These are phyloP conservation scores for Ampelomyces quisqualis DNA, from an alignment of 2,329 filamentous ascomycete species.

Conservation along the genomic window DNA sequence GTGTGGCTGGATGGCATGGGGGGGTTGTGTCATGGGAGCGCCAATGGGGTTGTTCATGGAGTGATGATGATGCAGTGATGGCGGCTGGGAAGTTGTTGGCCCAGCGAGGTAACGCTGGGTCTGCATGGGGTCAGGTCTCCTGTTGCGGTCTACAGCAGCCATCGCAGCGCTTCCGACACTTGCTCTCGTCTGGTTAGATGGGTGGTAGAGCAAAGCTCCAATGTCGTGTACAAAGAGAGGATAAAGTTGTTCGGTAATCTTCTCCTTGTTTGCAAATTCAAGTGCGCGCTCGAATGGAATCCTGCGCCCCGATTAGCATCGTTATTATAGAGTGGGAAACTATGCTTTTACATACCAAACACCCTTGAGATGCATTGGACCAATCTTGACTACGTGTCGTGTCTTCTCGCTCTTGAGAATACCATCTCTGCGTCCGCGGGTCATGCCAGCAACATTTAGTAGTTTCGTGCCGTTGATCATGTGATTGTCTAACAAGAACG, in stretches of 20 bases:
- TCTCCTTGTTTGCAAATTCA: slow-evolving; percentile 99
- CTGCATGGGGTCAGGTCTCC: slow-evolving; percentile 45
- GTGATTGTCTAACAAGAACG: slow-evolving; percentile 72
- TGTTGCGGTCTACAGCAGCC: slow-evolving; percentile 69
- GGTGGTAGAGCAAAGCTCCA: slow-evolving; percentile 88
- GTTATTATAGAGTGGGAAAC: background rate
- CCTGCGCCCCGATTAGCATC: slow-evolving; percentile 55
- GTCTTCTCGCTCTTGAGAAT: slow-evolving; percentile 98
- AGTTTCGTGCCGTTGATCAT: slow-evolving; percentile 99
- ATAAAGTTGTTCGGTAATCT: slow-evolving; percentile 93
- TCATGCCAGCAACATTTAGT: slow-evolving; percentile 97
- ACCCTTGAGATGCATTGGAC: slow-evolving; percentile 97
- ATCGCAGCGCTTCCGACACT: slow-evolving; percentile 71
- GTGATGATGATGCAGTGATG: slow-evolving; percentile 70
- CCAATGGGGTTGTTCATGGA: slow-evolving; percentile 63
- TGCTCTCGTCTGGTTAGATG: slow-evolving; percentile 78
- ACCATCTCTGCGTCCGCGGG: slow-evolving; percentile 87
- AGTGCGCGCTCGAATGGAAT: slow-evolving; percentile 97
- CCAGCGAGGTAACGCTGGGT: slow-evolving; percentile 59
- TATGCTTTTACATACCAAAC: slow-evolving; percentile 28
- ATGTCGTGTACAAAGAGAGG: slow-evolving; percentile 98
- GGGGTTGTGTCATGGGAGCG: slow-evolving; percentile 64
- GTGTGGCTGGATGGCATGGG: slow-evolving; percentile 63
- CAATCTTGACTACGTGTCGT: slow-evolving; percentile 96
- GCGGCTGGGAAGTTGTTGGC: slow-evolving; percentile 60